Conservation (phyloP, 805 yeast species). For the Candida michaelii region DNA sequence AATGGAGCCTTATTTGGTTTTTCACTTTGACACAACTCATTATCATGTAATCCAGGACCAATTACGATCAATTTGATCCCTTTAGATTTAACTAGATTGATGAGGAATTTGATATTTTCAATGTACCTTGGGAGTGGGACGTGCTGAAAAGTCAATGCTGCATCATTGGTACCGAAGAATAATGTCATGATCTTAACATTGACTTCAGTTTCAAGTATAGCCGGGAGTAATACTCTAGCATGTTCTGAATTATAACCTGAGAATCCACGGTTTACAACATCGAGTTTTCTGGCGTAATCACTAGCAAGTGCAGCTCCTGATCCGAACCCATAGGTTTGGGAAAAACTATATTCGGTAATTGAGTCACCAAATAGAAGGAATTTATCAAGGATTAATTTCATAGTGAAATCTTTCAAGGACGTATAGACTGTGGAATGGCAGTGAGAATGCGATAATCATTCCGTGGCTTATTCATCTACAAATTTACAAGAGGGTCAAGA, state of each 20-base stretch:
- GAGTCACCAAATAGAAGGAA: slow-evolving; percentile 71
- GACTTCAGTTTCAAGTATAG: slow-evolving; percentile 46
- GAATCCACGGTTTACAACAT: slow-evolving; percentile 72
- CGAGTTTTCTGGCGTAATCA: slow-evolving; percentile 58
- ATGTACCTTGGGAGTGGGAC: slow-evolving; percentile 53
- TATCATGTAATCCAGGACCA: slow-evolving; percentile 62
- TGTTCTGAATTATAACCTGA: slow-evolving; percentile 73
- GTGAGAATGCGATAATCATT: background rate
- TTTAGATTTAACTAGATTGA: slow-evolving; percentile 37
- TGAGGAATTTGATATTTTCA: slow-evolving; percentile 47
- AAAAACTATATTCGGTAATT: slow-evolving; percentile 55
- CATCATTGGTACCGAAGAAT: slow-evolving; percentile 83
- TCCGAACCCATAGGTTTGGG: slow-evolving; percentile 40
- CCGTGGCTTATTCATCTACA: too few species aligned
- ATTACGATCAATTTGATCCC: slow-evolving; percentile 56
- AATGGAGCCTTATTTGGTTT: slow-evolving; percentile 20
- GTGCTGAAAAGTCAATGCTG: slow-evolving; percentile 28
- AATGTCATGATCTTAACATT: slow-evolving; percentile 49
- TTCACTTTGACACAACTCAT: slow-evolving; percentile 8
- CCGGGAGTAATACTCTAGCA: slow-evolving; percentile 40
- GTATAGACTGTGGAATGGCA: background rate
- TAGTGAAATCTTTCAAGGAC: too few species aligned
- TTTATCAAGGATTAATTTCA: slow-evolving; percentile 27
- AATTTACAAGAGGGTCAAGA: too few species aligned
- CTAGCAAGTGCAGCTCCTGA: slow-evolving; percentile 51